A percentile compares a stretch with the other conserved stretches of the same genome.
Evolutionary conservation across 73 alveolate species (phyloP).

Genomic region (Paramecium sonneborni): DNA sequence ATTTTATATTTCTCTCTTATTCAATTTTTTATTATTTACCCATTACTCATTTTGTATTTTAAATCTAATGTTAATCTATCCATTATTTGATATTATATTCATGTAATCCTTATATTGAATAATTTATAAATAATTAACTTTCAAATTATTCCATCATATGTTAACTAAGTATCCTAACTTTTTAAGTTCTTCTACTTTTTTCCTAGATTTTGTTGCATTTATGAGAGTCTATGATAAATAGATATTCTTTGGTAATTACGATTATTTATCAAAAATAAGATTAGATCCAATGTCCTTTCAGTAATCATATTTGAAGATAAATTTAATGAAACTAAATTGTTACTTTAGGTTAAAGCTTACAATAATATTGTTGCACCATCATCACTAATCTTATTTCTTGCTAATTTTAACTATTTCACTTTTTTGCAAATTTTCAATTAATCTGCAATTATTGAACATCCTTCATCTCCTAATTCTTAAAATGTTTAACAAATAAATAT

Average conservation of each 20-base stretch:
- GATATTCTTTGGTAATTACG: neutral
- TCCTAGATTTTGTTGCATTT: conserved; percentile 30
- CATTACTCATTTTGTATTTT: neutral
- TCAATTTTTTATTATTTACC: neutral
- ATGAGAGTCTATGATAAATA: neutral
- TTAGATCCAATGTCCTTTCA: conserved; percentile 1
- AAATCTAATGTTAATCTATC: neutral
- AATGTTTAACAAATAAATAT: neutral
- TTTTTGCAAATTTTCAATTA: neutral
- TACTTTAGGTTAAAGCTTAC: neutral
- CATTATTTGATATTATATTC: neutral
- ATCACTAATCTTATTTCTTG: conserved; percentile 13
- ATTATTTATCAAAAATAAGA: neutral
- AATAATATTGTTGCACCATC: neutral
- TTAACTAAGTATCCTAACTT: neutral
- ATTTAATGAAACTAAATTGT: neutral
- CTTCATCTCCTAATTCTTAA: conserved; percentile 36
- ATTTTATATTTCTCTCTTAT: neutral
- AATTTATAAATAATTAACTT: neutral
- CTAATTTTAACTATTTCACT: conserved; percentile 11
- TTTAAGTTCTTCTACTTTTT: conserved; percentile 21
- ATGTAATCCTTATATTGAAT: neutral
- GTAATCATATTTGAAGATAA: conserved; percentile 22
- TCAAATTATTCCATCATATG: neutral
- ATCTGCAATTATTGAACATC: neutral